phyloP scores from a whole-genome alignment of 2,329 filamentous ascomycete genomes.

The Talaromyces sp. region DNA sequence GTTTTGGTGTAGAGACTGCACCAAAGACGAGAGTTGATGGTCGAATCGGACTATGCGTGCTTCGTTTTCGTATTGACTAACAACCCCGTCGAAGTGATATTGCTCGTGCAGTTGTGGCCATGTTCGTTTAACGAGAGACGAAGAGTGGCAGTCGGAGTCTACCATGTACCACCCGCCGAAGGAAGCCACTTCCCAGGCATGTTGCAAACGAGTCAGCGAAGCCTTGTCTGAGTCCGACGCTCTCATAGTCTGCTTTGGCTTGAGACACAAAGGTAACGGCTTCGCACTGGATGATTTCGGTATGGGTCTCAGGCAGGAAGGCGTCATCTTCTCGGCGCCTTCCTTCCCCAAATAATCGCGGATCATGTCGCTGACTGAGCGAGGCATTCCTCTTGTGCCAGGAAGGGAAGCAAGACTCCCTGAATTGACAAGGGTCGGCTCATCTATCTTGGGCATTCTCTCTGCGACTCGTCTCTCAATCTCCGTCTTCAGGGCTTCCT shows the following conservation, averaged over 20 bases:
- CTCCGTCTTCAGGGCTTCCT: neutral
- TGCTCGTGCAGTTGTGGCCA: neutral
- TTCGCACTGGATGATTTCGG: slow-evolving; percentile 14
- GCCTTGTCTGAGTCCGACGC: slow-evolving; percentile 4
- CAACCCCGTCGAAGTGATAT: neutral
- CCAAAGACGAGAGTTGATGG: slow-evolving; percentile 1
- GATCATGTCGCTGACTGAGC: slow-evolving; percentile 10
- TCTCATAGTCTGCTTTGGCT: slow-evolving; percentile 2
- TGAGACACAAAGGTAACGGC: slow-evolving; percentile 11
- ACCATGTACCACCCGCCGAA: neutral
- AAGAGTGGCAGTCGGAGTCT: slow-evolving; percentile 11
- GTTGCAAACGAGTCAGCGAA: slow-evolving; percentile 9
- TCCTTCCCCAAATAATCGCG: neutral
- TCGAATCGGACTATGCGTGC: slow-evolving; percentile 4
- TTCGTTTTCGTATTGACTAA: neutral
- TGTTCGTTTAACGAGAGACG: slow-evolving; percentile 2
- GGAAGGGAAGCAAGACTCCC: neutral
- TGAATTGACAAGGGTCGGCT: neutral
- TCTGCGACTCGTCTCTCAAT: slow-evolving; percentile 1
- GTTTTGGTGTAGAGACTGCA: neutral
- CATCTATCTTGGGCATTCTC: neutral
- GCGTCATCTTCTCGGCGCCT: neutral
- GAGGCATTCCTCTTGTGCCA: neutral
- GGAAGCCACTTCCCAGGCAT: slow-evolving; percentile 5
- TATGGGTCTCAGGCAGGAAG: neutral